These are phyloP conservation scores for Phytophthora sp. DNA, from an alignment of 352 stramenopile species.

Conservation along the genomic window DNA sequence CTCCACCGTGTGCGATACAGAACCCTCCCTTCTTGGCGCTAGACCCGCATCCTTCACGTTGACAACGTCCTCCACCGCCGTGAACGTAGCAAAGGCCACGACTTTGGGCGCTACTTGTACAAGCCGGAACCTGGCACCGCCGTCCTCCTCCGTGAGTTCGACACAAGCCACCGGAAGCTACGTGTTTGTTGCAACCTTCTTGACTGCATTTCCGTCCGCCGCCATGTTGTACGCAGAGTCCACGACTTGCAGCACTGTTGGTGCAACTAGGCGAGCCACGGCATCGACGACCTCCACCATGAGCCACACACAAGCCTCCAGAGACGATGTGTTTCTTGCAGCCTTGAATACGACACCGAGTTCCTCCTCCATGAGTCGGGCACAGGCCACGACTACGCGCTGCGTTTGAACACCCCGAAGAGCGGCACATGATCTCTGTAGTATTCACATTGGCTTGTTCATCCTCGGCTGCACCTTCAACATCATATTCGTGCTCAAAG, in stretches of 20 bases:
- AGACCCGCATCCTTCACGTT: slow-evolving; percentile 72
- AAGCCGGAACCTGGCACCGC: slow-evolving; percentile 80
- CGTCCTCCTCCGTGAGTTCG: slow-evolving; percentile 79
- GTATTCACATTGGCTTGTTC: slow-evolving; percentile 22
- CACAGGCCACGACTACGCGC: slow-evolving; percentile 69
- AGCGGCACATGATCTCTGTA: slow-evolving; percentile 17
- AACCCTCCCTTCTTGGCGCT: slow-evolving; percentile 88
- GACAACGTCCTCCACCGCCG: slow-evolving; percentile 78
- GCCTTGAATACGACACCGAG: slow-evolving; percentile 49
- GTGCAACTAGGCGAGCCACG: slow-evolving; percentile 40
- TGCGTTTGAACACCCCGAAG: slow-evolving; percentile 40
- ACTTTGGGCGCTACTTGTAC: slow-evolving; percentile 82
- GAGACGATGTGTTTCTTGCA: slow-evolving; percentile 79
- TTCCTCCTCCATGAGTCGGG: slow-evolving; percentile 62
- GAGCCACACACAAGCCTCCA: slow-evolving; percentile 64
- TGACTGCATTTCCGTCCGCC: slow-evolving; percentile 77
- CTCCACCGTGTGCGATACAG: slow-evolving; percentile 85
- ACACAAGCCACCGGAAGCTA: slow-evolving; percentile 80
- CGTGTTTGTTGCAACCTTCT: slow-evolving; percentile 73
- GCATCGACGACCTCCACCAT: slow-evolving; percentile 68
- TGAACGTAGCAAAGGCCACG: slow-evolving; percentile 87
- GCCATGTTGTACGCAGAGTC: slow-evolving; percentile 72
- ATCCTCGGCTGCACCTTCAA: slow-evolving; percentile 24
- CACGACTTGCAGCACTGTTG: slow-evolving; percentile 61
- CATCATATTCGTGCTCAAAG: slow-evolving; percentile 13